phyloP scores from a whole-genome alignment of 306 rosid genomes.

The Cucumis hystrix region DNA sequence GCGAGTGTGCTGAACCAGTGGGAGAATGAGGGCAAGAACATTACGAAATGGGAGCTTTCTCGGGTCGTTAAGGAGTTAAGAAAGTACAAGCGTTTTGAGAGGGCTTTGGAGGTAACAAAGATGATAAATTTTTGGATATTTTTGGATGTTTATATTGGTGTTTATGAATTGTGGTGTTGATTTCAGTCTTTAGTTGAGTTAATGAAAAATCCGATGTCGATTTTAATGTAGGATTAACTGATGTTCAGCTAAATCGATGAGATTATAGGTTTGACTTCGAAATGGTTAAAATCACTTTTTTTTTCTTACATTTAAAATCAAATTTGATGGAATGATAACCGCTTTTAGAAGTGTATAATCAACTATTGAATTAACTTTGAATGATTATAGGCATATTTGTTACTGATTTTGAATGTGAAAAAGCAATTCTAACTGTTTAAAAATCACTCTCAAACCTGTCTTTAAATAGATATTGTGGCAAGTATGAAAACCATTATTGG shows the following conservation, averaged over 20 bases:
- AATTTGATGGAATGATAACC: too few species aligned
- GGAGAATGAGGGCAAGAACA: constrained; percentile 65
- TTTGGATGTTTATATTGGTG: not conserved
- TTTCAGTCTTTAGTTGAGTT: not conserved
- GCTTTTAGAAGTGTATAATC: too few species aligned
- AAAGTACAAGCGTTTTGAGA: constrained; percentile 31
- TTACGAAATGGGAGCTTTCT: constrained; percentile 75
- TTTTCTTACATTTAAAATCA: too few species aligned
- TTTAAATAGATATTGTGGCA: too few species aligned
- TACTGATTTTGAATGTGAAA: too few species aligned
- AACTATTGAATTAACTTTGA: too few species aligned
- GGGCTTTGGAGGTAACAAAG: constrained; percentile 68
- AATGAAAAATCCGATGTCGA: not conserved
- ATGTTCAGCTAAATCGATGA: not conserved
- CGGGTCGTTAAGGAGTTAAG: constrained; percentile 71
- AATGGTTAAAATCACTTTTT: too few species aligned
- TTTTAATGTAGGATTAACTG: not conserved
- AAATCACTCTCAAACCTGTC: too few species aligned
- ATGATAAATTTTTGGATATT: not conserved
- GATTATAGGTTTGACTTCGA: not conserved
- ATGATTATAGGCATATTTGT: too few species aligned
- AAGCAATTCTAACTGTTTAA: too few species aligned
- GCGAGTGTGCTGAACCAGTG: constrained; percentile 55
- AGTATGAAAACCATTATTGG: too few species aligned
- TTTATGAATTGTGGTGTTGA: not conserved